Conservation (phyloP, 768 basidiomycete genomes). For the Leccinum imitatum region DNA sequence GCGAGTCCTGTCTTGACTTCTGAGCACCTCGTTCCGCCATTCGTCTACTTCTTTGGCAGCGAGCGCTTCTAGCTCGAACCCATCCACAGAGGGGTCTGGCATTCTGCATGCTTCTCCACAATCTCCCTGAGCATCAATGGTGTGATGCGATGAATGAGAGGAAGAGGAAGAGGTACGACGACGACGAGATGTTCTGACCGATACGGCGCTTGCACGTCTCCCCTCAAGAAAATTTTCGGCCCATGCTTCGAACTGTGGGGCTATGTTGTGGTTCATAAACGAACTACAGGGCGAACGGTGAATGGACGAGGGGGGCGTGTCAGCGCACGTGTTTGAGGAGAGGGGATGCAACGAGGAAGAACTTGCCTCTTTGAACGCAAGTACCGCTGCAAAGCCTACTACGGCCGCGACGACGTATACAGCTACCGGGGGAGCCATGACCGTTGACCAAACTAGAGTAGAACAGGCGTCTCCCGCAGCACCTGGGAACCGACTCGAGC, state of each 20-base stretch:
- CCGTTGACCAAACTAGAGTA: constrained; percentile 4
- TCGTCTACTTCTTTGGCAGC: constrained; percentile 49
- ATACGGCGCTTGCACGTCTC: constrained; percentile 30
- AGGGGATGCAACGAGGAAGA: neutral
- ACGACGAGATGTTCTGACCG: constrained; percentile 20
- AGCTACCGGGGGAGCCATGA: constrained; percentile 35
- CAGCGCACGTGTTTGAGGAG: constrained; percentile 20
- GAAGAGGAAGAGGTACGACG: constrained; percentile 13
- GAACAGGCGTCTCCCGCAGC: constrained; percentile 16
- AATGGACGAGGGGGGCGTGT: constrained; percentile 13
- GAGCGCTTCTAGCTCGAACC: constrained; percentile 53
- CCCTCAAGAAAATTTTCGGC: constrained; percentile 34
- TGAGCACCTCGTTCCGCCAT: constrained; percentile 49
- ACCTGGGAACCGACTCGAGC: neutral
- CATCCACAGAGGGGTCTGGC: constrained; percentile 21
- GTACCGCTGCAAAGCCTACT: constrained; percentile 46
- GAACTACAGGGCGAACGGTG: constrained; percentile 42
- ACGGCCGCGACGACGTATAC: constrained; percentile 54
- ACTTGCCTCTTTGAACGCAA: constrained; percentile 61
- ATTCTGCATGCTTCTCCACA: neutral
- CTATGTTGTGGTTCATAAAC: constrained; percentile 72
- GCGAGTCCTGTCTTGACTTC: constrained; percentile 21
- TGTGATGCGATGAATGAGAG: constrained; percentile 9
- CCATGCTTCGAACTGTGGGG: constrained; percentile 54
- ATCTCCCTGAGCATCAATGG: constrained; percentile 6